These are phyloP conservation scores for Ilyonectria mors-panacis DNA, from an alignment of 2,329 filamentous ascomycete genomes.

Conservation along the genomic window DNA sequence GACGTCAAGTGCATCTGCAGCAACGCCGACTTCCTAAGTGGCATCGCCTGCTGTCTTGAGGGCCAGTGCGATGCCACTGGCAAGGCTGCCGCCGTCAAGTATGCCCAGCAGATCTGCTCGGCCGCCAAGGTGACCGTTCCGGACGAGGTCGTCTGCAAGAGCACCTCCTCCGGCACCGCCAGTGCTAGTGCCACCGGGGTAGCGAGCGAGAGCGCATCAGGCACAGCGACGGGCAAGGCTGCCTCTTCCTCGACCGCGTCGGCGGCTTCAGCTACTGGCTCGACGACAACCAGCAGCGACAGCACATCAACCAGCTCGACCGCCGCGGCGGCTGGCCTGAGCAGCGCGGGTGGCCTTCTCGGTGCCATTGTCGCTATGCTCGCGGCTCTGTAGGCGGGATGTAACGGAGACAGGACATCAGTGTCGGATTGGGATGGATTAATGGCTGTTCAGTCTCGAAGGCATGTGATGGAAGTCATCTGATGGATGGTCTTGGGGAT, in stretches of 20 bases:
- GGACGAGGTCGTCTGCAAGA: constrained; percentile 55
- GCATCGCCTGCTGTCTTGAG: constrained; percentile 60
- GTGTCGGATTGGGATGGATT: background rate
- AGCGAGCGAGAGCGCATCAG: background rate
- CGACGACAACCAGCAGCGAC: constrained; percentile 3
- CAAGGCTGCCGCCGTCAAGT: constrained; percentile 54
- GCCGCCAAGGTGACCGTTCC: constrained; percentile 54
- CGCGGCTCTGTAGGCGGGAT: constrained; percentile 46
- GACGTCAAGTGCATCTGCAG: constrained; percentile 60
- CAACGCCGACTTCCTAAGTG: constrained; percentile 57
- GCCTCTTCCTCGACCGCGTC: background rate
- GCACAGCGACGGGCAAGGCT: background rate
- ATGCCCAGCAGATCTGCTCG: constrained; percentile 57
- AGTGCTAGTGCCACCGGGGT: background rate
- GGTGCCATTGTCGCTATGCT: constrained; percentile 49
- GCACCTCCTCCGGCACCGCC: constrained; percentile 17
- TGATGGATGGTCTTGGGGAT: background rate
- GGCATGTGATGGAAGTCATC: background rate
- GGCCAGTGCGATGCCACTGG: constrained; percentile 52
- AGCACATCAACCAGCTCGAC: constrained; percentile 19
- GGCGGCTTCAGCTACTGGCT: background rate
- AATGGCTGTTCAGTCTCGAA: background rate
- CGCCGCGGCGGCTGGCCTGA: constrained; percentile 24
- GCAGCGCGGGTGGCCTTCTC: constrained; percentile 40
- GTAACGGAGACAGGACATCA: background rate